phyloP scores from a whole-genome alignment of 176 grass and related monocot species.

The Zea luxurians region DNA sequence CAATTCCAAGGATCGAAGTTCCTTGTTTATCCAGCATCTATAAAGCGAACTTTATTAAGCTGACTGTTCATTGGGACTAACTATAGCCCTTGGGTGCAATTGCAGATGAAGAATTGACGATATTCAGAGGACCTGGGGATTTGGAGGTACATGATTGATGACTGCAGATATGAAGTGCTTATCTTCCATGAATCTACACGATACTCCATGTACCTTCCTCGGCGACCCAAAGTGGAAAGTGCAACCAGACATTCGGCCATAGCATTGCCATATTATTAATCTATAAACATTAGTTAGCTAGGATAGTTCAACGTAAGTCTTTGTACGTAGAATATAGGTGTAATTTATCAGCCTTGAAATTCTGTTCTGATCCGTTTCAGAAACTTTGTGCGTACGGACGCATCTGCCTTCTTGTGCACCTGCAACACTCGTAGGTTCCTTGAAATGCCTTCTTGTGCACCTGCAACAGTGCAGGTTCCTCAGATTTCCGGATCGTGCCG shows the following conservation, averaged over 20 bases:
- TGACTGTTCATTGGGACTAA: not conserved
- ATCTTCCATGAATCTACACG: not conserved
- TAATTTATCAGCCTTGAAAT: not conserved
- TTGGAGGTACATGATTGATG: conserved; percentile 20
- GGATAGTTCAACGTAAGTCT: conserved; percentile 4
- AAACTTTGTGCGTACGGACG: not conserved
- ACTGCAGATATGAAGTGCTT: not conserved
- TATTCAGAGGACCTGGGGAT: conserved; percentile 22
- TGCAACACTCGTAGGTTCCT: not conserved
- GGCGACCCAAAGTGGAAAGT: not conserved
- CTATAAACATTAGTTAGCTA: not conserved
- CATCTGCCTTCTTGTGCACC: conserved; percentile 1
- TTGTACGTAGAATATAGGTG: not conserved
- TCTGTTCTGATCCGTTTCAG: not conserved
- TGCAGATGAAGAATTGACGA: conserved; percentile 30
- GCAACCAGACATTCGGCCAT: not conserved
- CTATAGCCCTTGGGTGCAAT: not conserved
- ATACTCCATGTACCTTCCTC: not conserved
- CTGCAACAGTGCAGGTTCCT: not conserved
- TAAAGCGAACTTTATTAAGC: not conserved
- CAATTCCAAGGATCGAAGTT: too few relatives aligned
- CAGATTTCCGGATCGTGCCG: not conserved
- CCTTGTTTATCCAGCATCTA: not conserved
- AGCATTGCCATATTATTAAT: not conserved
- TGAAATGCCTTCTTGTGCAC: not conserved